phyloP scores from a whole-genome alignment of 2,329 filamentous ascomycete genomes.

The Alternaria infectoria region DNA sequence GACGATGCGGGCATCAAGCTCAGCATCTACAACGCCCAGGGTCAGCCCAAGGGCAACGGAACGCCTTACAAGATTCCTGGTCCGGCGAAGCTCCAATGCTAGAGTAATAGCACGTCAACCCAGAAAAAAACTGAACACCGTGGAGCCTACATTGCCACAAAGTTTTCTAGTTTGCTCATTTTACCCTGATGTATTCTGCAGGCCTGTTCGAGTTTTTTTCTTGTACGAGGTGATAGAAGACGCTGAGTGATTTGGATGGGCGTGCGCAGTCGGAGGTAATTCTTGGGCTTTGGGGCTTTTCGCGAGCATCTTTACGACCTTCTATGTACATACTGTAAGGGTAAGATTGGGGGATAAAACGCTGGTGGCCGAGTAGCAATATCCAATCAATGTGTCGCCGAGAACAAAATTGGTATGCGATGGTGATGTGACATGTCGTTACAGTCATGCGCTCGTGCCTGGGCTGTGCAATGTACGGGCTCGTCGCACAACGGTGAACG shows the following conservation, averaged over 20 bases:
- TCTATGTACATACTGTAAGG: not conserved
- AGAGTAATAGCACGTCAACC: constrained; percentile 5
- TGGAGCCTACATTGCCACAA: not conserved
- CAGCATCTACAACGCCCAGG: constrained; percentile 38
- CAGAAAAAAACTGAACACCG: not conserved
- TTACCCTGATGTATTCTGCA: not conserved
- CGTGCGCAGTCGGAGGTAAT: not conserved
- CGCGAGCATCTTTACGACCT: not conserved
- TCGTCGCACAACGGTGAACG: not conserved
- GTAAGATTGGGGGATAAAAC: not conserved
- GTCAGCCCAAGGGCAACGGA: constrained; percentile 24
- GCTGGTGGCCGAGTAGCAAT: not conserved
- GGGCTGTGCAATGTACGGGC: not conserved
- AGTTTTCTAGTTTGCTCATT: not conserved
- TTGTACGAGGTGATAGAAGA: not conserved
- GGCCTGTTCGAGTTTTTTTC: not conserved
- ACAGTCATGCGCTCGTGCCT: not conserved
- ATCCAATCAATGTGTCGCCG: not conserved
- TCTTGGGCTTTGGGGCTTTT: not conserved
- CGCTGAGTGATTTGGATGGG: not conserved
- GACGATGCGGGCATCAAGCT: constrained; percentile 40
- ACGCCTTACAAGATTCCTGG: constrained; percentile 58
- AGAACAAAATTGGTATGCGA: not conserved
- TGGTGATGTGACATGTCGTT: not conserved
- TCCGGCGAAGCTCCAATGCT: constrained; percentile 59